Conservation (phyloP, 345 rosid genomes). For the Lenwebbia sp. region DNA sequence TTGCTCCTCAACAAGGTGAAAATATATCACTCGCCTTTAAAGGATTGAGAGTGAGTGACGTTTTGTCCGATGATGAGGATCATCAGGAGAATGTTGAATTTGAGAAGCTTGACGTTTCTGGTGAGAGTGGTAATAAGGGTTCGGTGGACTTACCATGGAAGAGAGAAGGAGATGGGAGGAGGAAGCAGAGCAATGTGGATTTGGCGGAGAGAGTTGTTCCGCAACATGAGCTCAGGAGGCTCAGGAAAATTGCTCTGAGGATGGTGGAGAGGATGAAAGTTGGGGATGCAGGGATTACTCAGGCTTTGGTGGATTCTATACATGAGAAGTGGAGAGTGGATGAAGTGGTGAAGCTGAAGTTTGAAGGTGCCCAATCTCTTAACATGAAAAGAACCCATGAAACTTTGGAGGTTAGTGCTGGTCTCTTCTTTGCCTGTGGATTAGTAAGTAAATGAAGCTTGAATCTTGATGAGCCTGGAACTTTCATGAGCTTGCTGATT, state of each 20-base stretch:
- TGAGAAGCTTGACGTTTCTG: neutral
- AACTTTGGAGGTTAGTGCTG: conserved; percentile 61
- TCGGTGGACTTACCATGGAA: neutral
- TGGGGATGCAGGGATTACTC: conserved; percentile 66
- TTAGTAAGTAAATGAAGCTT: neutral
- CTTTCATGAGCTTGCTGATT: neutral
- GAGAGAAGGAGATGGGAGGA: conserved; percentile 1
- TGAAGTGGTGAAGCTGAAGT: conserved; percentile 84
- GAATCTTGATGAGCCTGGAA: neutral
- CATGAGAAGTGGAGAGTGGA: conserved; percentile 70
- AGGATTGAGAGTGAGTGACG: neutral
- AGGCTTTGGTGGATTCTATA: conserved; percentile 56
- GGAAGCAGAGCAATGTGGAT: conserved; percentile 29
- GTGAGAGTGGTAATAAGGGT: neutral
- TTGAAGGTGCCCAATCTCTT: conserved; percentile 51
- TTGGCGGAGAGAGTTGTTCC: conserved; percentile 58
- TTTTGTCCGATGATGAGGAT: neutral
- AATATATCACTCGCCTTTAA: neutral
- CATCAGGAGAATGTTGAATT: neutral
- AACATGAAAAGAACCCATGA: conserved; percentile 85
- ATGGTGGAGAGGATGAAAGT: conserved; percentile 83
- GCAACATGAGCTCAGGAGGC: conserved; percentile 63
- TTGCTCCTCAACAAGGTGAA: neutral
- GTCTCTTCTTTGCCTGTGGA: neutral
- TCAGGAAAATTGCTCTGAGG: conserved; percentile 62